phyloP scores from a whole-genome alignment of 345 rosid species.

The Bruguiera gymnorhiza region DNA sequence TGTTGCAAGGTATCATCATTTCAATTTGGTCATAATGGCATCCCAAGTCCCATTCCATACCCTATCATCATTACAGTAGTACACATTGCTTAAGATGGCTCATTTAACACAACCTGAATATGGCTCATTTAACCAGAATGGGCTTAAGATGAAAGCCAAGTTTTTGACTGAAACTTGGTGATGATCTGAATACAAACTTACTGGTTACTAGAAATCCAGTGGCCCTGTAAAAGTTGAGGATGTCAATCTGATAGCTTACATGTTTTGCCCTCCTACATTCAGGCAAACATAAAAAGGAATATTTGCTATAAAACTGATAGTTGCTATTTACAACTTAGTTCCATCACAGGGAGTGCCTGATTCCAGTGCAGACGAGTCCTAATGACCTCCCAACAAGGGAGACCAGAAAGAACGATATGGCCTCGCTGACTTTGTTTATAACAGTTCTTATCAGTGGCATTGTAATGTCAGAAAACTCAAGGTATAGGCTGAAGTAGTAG shows the following conservation, averaged over 20 bases:
- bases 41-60: not conserved
- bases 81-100: not conserved
- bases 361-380: slow-evolving; percentile 86
- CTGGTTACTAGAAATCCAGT: slow-evolving; percentile 6
- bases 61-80: no score
- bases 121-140: not conserved
- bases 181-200: slow-evolving; percentile 7
- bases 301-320: slow-evolving; percentile 10
- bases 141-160: not conserved
- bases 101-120: not conserved
- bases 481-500: slow-evolving; percentile 80
- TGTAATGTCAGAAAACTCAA: slow-evolving; percentile 75
- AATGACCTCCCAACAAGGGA: slow-evolving; percentile 82
- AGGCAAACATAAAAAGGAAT: not conserved
- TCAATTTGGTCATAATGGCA: not conserved
- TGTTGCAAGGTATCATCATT: not conserved
- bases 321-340: slow-evolving; percentile 45
- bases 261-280: not conserved
- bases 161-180: slow-evolving; percentile 7
- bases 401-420: slow-evolving; percentile 81
- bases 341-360: slow-evolving; percentile 89
- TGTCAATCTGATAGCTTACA: slow-evolving; percentile 5
- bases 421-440: slow-evolving; percentile 62
- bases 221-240: not conserved
- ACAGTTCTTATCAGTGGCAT: slow-evolving; percentile 69